Evolutionary conservation across 2,329 filamentous ascomycete genomes (phyloP).

Genomic region (Talaromyces sp.): DNA sequence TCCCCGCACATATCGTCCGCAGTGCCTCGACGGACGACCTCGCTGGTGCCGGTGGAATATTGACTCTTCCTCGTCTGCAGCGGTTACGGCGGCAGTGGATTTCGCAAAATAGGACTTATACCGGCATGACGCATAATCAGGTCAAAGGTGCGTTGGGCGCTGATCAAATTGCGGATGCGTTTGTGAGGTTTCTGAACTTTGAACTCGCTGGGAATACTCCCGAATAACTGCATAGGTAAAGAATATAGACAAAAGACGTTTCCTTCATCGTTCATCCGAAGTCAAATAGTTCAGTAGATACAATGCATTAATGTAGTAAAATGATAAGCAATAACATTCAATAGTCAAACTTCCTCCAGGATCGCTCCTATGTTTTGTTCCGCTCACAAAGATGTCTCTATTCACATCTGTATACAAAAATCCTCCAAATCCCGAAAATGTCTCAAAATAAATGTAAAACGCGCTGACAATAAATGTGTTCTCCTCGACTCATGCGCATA

Average conservation of each 20-base stretch:
- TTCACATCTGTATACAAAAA: constrained; percentile 1
- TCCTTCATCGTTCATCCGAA: neutral
- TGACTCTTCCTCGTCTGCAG: constrained; percentile 43
- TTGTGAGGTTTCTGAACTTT: constrained; percentile 46
- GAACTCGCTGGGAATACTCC: constrained; percentile 36
- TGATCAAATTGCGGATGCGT: constrained; percentile 42
- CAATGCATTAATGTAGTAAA: neutral
- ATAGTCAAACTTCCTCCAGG: constrained; percentile 17
- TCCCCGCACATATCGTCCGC: constrained; percentile 37
- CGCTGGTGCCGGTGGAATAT: constrained; percentile 38
- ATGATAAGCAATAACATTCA: neutral
- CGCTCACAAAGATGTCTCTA: constrained; percentile 3
- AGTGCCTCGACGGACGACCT: constrained; percentile 41
- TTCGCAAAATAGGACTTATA: constrained; percentile 42
- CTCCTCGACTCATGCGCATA: neutral
- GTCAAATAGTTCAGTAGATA: neutral
- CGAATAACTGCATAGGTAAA: constrained; percentile 4
- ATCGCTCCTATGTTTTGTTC: constrained; percentile 16
- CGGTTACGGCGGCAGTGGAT: constrained; percentile 46
- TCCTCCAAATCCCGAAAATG: constrained; percentile 4
- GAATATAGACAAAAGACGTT: neutral
- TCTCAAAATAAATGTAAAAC: neutral
- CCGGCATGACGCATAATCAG: constrained; percentile 35
- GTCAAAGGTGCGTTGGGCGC: constrained; percentile 31
- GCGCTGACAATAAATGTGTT: neutral